Conservation (phyloP, 106 monocot genomes). For the Cymbidium sinense region DNA sequence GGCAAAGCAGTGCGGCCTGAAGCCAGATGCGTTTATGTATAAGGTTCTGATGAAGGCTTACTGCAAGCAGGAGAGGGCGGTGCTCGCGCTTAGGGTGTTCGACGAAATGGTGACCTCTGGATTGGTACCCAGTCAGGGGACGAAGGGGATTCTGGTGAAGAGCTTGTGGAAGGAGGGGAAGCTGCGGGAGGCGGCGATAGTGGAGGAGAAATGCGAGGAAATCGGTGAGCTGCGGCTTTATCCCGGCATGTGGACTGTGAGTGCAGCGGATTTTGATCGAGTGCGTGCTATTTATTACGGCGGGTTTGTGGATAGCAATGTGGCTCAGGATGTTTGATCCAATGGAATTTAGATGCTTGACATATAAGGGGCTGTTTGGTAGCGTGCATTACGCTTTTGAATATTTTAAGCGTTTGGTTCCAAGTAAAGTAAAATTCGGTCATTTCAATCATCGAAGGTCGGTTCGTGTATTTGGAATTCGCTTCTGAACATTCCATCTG, state of each 20-base stretch:
- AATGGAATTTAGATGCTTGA: too few relatives aligned
- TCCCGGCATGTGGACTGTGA: constrained; percentile 71
- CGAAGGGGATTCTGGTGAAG: constrained; percentile 64
- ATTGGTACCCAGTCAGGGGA: constrained; percentile 29
- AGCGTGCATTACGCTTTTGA: too few relatives aligned
- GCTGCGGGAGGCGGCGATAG: constrained; percentile 66
- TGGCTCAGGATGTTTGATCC: too few relatives aligned
- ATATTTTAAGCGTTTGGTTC: too few relatives aligned
- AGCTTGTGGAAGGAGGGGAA: constrained; percentile 93
- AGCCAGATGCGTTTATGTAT: constrained; percentile 65
- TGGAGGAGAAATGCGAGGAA: constrained; percentile 71
- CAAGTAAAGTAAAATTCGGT: too few relatives aligned
- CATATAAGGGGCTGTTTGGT: too few relatives aligned
- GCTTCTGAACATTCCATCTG: too few relatives aligned
- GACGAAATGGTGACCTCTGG: constrained; percentile 65
- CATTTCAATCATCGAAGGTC: too few relatives aligned
- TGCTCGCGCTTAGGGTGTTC: constrained; percentile 61
- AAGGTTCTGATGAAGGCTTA: constrained; percentile 49
- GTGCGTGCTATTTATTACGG: constrained; percentile 49
- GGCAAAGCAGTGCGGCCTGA: constrained; percentile 54
- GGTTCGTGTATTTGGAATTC: too few relatives aligned
- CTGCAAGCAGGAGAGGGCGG: constrained; percentile 57
- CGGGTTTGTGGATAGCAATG: constrained; percentile 10
- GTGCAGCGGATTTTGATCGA: constrained; percentile 45
- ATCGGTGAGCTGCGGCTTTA: constrained; percentile 32